Conservation (phyloP, 768 basidiomycete genomes). For the Russula emetica region DNA sequence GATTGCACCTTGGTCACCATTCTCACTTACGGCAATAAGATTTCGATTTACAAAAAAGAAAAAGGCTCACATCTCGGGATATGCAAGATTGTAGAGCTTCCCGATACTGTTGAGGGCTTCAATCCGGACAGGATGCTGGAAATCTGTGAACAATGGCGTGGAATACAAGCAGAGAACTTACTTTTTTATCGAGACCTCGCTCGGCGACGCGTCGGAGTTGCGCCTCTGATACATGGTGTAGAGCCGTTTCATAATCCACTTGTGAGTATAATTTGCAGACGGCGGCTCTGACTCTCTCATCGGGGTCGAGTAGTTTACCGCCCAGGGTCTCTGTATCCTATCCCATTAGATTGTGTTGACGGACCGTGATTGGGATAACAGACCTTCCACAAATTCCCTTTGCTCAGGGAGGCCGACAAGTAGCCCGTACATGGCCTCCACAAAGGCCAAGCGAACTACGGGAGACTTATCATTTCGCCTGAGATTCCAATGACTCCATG, state of each 20-base stretch:
- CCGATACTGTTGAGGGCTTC: conserved; percentile 78
- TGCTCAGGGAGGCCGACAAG: conserved; percentile 64
- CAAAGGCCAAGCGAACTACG: conserved; percentile 69
- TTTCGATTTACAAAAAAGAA: neutral
- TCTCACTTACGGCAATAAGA: conserved; percentile 53
- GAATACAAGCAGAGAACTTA: conserved; percentile 32
- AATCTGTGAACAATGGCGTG: neutral
- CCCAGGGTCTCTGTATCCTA: conserved; percentile 48
- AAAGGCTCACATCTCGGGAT: conserved; percentile 71
- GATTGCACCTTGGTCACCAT: conserved; percentile 65
- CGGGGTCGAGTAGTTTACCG: conserved; percentile 75
- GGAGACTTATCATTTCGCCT: conserved; percentile 73
- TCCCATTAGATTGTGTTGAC: conserved; percentile 6
- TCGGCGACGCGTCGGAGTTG: conserved; percentile 63
- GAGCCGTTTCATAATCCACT: conserved; percentile 85
- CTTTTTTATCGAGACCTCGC: conserved; percentile 84
- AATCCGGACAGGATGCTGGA: conserved; percentile 53
- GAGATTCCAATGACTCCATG: conserved; percentile 82
- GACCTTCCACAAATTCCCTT: conserved; percentile 68
- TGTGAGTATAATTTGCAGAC: conserved; percentile 76
- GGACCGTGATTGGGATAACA: conserved; percentile 28
- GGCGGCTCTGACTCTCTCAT: conserved; percentile 85
- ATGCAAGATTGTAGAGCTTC: conserved; percentile 75
- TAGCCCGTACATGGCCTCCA: conserved; percentile 63
- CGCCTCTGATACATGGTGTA: conserved; percentile 69